A percentile compares a stretch with the other conserved stretches of the same genome.
Conservation (phyloP, 164 flowering plant genomes). For the Nymphaea colorata region DNA sequence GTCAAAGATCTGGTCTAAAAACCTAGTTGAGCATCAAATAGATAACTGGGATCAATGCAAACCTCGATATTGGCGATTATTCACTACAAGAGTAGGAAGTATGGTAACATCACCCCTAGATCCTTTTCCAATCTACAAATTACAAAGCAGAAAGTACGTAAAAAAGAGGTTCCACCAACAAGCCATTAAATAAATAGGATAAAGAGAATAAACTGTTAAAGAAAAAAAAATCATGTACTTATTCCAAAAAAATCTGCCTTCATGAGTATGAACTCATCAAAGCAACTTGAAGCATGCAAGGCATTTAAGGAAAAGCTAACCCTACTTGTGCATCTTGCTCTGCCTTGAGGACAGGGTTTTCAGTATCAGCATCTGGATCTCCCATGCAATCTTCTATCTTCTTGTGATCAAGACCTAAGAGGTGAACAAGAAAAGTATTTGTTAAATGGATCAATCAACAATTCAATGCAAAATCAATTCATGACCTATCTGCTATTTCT, state of each 20-base stretch:
- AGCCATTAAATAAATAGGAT: no score
- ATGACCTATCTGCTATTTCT: no score
- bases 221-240: no score
- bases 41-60: neutral
- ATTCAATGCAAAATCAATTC: no score
- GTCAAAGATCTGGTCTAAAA: no score
- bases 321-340: slow-evolving; percentile 84
- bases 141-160: neutral
- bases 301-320: neutral
- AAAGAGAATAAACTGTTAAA: no score
- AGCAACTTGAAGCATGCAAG: no score
- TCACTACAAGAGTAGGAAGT: slow-evolving; percentile 89
- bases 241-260: no score
- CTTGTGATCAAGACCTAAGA: slow-evolving; percentile 52
- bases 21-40: no score
- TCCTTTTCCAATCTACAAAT: slow-evolving; percentile 70
- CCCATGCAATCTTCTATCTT: slow-evolving; percentile 72
- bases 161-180: no score
- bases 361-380: slow-evolving; percentile 66
- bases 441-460: no score
- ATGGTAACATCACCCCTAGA: slow-evolving; percentile 94
- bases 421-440: neutral
- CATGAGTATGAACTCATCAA: no score
- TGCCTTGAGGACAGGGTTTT: slow-evolving; percentile 69
- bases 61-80: slow-evolving; percentile 92